These are phyloP conservation scores for Elasticomyces elasticus DNA, from an alignment of 495 filamentous ascomycete species.

Conservation along the genomic window DNA sequence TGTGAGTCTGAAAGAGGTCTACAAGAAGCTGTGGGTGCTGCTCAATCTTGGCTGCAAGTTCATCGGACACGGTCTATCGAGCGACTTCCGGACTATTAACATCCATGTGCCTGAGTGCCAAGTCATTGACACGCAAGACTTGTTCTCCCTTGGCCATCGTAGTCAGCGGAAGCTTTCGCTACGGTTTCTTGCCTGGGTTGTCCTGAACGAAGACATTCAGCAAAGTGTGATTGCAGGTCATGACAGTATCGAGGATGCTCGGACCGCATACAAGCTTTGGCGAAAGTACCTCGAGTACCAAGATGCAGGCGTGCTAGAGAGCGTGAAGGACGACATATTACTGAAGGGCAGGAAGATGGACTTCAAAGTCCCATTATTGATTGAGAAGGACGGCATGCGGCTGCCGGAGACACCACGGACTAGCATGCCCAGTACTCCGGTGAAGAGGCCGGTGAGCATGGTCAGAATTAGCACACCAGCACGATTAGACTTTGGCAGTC, in stretches of 20 bases:
- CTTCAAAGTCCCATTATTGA: slow-evolving; percentile 56
- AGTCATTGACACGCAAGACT: slow-evolving; percentile 82
- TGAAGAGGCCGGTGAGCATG: slow-evolving; percentile 5
- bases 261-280: slow-evolving; percentile 80
- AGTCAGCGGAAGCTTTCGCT: slow-evolving; percentile 66
- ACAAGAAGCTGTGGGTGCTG: slow-evolving; percentile 96
- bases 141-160: slow-evolving; percentile 63
- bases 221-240: slow-evolving; percentile 53
- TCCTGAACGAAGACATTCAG: slow-evolving; percentile 89
- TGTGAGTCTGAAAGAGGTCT: slow-evolving; percentile 78
- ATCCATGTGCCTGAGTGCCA: slow-evolving; percentile 88
- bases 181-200: slow-evolving; percentile 74
- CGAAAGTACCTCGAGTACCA: slow-evolving; percentile 80
- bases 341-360: slow-evolving; percentile 56
- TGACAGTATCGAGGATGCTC: slow-evolving; percentile 88
- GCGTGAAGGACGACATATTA: slow-evolving; percentile 75
- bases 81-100: slow-evolving; percentile 95
- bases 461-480: slow-evolving; percentile 9
- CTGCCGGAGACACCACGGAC: slow-evolving; percentile 12
- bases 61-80: slow-evolving; percentile 81
- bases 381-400: slow-evolving; percentile 14
- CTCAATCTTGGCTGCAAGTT: slow-evolving; percentile 91
- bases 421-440: slow-evolving; percentile 17
- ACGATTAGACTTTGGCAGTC: slow-evolving; percentile 16
- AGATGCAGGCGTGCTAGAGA: slow-evolving; percentile 69